phyloP scores from a whole-genome alignment of 2,329 filamentous ascomycete genomes.

The Epichloe bromicola region DNA sequence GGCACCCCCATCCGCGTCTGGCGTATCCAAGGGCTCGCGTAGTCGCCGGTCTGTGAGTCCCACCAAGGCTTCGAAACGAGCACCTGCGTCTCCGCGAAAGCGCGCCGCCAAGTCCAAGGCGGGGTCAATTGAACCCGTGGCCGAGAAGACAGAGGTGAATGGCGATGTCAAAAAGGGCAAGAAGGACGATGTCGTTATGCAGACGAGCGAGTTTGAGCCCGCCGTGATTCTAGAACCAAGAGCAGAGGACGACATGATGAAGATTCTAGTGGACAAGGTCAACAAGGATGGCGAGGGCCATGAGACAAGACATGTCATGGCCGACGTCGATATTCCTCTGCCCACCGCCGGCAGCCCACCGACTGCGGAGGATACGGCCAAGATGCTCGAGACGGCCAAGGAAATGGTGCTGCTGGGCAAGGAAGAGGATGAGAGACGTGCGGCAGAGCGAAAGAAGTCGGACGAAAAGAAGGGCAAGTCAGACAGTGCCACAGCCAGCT shows the following conservation, averaged over 20 bases:
- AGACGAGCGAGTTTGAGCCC: conserved; percentile 37
- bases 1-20: conserved; percentile 35
- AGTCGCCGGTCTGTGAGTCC: conserved; percentile 46
- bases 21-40: conserved; percentile 32
- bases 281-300: conserved; percentile 40
- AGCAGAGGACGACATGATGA: conserved; percentile 48
- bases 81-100: conserved; percentile 41
- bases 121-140: conserved; percentile 21
- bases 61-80: conserved; percentile 34
- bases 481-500: conserved; percentile 17
- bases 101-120: conserved; percentile 32
- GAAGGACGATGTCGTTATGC: conserved; percentile 25
- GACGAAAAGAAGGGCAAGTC: conserved; percentile 26
- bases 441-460: conserved; percentile 26
- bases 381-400: conserved; percentile 77
- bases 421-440: conserved; percentile 26
- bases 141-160: conserved; percentile 17
- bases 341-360: conserved; percentile 48
- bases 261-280: conserved; percentile 54
- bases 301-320: conserved; percentile 58
- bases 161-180: conserved; percentile 18
- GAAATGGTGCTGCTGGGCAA: conserved; percentile 68
- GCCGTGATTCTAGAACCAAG: conserved; percentile 34
- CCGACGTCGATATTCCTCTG: conserved; percentile 62
- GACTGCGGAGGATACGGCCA: conserved; percentile 62